These are phyloP conservation scores for Cyberlindnera maritima DNA, from an alignment of 805 yeast species.

Conservation along the genomic window DNA sequence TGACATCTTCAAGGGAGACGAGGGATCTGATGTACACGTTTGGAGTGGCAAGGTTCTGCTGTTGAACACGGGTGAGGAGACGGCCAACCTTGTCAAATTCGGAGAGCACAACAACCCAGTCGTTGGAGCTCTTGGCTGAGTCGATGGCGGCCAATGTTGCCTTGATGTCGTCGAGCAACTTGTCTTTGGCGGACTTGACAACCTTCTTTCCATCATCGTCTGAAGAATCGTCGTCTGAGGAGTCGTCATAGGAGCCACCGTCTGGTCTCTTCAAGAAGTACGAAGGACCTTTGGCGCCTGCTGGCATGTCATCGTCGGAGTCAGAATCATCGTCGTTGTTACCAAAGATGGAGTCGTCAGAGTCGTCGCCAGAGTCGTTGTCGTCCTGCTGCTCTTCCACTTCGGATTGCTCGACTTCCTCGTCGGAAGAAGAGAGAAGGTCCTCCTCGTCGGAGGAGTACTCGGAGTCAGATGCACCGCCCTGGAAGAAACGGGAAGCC, in stretches of 20 bases:
- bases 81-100: slow-evolving; percentile 81
- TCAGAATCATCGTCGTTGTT: slow-evolving; percentile 34
- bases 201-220: slow-evolving; percentile 68
- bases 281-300: slow-evolving; percentile 41
- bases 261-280: slow-evolving; percentile 40
- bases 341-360: slow-evolving; percentile 34
- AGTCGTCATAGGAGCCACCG: slow-evolving; percentile 34
- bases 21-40: slow-evolving; percentile 64
- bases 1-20: slow-evolving; percentile 68
- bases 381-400: slow-evolving; percentile 32
- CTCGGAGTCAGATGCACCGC: slow-evolving; percentile 42
- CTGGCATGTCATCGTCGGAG: slow-evolving; percentile 43
- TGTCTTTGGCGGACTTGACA: slow-evolving; percentile 91
- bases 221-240: slow-evolving; percentile 43
- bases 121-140: slow-evolving; percentile 62
- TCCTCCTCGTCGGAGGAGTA: slow-evolving; percentile 45
- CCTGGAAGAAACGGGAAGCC: slow-evolving; percentile 85
- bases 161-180: slow-evolving; percentile 83
- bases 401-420: slow-evolving; percentile 25
- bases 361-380: slow-evolving; percentile 13
- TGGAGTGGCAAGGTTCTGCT: slow-evolving; percentile 77
- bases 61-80: slow-evolving; percentile 62
- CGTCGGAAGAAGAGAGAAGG: slow-evolving; percentile 39
- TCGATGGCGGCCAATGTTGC: slow-evolving; percentile 64
- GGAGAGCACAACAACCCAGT: slow-evolving; percentile 72